These are phyloP conservation scores for Ascochyta viciae-villosae DNA, from an alignment of 2,329 filamentous ascomycete genomes.

Conservation along the genomic window DNA sequence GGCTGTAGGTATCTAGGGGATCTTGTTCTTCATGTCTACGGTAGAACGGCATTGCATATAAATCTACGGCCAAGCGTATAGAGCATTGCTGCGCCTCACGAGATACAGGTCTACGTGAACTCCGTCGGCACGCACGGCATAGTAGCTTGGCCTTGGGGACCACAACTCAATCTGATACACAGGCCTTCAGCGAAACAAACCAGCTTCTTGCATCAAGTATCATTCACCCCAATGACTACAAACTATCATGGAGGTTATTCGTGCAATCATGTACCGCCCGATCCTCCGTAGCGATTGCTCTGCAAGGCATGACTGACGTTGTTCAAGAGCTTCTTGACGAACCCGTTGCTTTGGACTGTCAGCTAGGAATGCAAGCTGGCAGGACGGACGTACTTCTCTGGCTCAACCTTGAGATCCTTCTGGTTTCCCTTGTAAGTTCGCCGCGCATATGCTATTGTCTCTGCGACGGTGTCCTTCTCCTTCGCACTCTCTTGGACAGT, in stretches of 20 bases:
- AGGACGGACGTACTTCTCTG: constrained; percentile 3
- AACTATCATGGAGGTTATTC: not conserved
- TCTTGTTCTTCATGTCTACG: not conserved
- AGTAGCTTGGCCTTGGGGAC: not conserved
- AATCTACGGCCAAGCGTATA: not conserved
- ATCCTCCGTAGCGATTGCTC: constrained; percentile 8
- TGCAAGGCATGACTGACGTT: constrained; percentile 4
- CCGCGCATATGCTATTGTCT: constrained; percentile 11
- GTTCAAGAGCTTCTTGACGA: constrained; percentile 9
- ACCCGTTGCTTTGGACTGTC: not conserved
- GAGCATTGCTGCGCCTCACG: not conserved
- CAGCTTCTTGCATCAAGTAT: not conserved
- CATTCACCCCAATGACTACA: not conserved
- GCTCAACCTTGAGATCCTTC: constrained; percentile 4
- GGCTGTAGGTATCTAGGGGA: too few relatives aligned
- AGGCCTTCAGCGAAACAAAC: too few relatives aligned
- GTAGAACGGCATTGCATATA: not conserved
- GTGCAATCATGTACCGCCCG: not conserved
- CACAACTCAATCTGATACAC: too few relatives aligned
- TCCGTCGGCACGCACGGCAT: not conserved
- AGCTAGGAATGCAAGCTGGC: not conserved
- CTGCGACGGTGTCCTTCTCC: constrained; percentile 1
- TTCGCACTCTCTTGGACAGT: not conserved
- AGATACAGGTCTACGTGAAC: not conserved
- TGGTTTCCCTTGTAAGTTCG: constrained; percentile 13